A percentile compares a stretch with the other conserved stretches of the same genome.
Conservation (phyloP, 2,329 filamentous ascomycete species). For the Shiraia bambusicola region DNA sequence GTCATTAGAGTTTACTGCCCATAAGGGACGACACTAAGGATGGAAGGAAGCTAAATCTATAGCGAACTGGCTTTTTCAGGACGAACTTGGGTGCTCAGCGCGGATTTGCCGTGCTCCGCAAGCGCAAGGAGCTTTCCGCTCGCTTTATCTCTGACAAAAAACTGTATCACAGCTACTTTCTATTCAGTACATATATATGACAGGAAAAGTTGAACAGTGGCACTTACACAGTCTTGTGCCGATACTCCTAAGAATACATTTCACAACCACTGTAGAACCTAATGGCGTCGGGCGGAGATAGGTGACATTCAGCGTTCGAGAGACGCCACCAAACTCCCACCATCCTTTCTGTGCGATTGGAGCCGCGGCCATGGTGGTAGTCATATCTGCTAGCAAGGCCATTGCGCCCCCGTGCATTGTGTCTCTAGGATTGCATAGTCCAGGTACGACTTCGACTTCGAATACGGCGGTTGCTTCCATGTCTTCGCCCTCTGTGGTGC, state of each 20-base stretch:
- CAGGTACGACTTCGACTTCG: not conserved
- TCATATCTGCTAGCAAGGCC: constrained; percentile 1
- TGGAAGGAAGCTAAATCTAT: not conserved
- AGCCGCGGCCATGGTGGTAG: not conserved
- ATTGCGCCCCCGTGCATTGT: constrained; percentile 1
- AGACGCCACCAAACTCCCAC: not conserved
- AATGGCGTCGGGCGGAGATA: not conserved
- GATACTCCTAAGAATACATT: not conserved
- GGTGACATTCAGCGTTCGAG: not conserved
- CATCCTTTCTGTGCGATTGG: not conserved
- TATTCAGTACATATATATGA: not conserved
- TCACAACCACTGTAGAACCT: not conserved
- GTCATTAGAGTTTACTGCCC: too few species aligned
- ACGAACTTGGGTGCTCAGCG: not conserved
- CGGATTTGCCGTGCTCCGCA: not conserved
- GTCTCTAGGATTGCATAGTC: not conserved
- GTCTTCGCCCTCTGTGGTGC: not conserved
- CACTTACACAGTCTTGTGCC: not conserved
- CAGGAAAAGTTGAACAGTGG: not conserved
- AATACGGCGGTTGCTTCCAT: not conserved
- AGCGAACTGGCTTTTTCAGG: not conserved
- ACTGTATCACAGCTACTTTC: not conserved
- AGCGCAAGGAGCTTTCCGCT: not conserved
- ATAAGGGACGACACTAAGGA: too few species aligned
- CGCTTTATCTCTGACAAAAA: not conserved